A percentile compares a stretch with the other conserved stretches of the same genome.
Conservation (phyloP, 768 basidiomycete genomes). For the Nidularia sp. region DNA sequence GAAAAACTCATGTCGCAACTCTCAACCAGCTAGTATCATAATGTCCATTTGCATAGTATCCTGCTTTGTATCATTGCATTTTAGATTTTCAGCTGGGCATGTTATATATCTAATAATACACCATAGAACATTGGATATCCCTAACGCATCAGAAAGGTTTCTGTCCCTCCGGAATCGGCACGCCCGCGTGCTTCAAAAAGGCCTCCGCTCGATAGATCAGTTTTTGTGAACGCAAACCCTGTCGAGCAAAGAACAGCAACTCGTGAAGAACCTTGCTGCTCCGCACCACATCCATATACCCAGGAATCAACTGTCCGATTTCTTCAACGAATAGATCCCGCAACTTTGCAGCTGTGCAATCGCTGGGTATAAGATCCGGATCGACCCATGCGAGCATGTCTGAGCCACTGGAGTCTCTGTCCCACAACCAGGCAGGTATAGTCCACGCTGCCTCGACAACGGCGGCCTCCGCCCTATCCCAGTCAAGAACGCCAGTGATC, state of each 20-base stretch:
- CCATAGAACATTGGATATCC: no score
- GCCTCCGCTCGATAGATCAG: neutral
- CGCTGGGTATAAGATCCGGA: neutral
- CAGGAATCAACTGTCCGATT: neutral
- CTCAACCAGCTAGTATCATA: conserved; percentile 37
- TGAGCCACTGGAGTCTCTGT: neutral
- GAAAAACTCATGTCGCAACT: conserved; percentile 44
- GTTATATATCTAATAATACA: neutral
- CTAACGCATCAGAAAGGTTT: neutral
- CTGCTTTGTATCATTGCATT: neutral
- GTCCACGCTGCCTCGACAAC: neutral
- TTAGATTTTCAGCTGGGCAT: neutral
- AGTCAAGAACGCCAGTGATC: neutral
- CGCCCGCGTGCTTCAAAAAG: neutral
- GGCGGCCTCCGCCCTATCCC: neutral
- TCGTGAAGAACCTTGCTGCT: neutral
- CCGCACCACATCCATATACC: neutral
- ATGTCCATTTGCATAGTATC: neutral
- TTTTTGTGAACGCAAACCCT: neutral
- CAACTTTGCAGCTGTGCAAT: neutral
- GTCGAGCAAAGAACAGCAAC: neutral
- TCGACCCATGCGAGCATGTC: neutral
- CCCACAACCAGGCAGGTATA: neutral
- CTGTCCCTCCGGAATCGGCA: neutral
- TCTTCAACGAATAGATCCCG: neutral